Base-by-base conservation (phyloP, 495 filamentous ascomycete species). In the Aspergillus baeticus region DNA sequence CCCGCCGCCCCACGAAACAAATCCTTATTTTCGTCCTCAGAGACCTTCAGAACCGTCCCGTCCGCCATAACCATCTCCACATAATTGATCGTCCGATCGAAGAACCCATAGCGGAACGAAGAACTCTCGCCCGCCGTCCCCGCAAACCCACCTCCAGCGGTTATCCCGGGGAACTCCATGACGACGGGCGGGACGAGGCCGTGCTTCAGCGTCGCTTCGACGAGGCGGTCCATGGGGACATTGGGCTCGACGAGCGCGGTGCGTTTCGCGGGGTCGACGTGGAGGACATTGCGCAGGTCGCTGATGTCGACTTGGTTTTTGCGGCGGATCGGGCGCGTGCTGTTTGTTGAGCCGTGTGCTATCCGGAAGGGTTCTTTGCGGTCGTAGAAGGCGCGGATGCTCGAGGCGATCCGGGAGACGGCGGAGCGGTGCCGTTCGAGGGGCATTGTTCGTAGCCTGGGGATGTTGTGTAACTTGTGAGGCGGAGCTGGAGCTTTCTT, bases 321-420 rank as follows among this genome's bases (percentile, higher is more conserved):
- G 45, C 66, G 66, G 20, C 66, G 65, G 44, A 79, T 75, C 45
- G 76, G 70, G 1, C 87, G 84, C 15, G 88, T 92, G 66, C 78
- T 86, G 70, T 91, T 92, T 29, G 88, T 91, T 0, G 84, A 84
- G 55, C 89, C 89, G 76, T 92, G 89, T 69, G 75, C 83, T 70
- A 93, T 90, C 50, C 89, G 84, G 71, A 89, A 93, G 14, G 82
- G 78, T 56, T 84, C 75, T 29, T 76, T 70, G 15, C 76, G 73
- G 15, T 81, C 69, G 69, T 83, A 84, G 72, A 83, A 84, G 31
- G 66, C 54, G 49, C 78, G 74, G 14, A 89, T 81, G 10, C 49
- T 41, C 10, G 23, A 35, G 1, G 65, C 60, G 14, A 68, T 63
- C 18, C 51, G 38, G 5, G 51, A 17, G 5, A 60, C 58, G 31